These are phyloP conservation scores for Schizochytrium sp. DNA, from an alignment of 108 stramenopile genomes.

Conservation along the genomic window DNA sequence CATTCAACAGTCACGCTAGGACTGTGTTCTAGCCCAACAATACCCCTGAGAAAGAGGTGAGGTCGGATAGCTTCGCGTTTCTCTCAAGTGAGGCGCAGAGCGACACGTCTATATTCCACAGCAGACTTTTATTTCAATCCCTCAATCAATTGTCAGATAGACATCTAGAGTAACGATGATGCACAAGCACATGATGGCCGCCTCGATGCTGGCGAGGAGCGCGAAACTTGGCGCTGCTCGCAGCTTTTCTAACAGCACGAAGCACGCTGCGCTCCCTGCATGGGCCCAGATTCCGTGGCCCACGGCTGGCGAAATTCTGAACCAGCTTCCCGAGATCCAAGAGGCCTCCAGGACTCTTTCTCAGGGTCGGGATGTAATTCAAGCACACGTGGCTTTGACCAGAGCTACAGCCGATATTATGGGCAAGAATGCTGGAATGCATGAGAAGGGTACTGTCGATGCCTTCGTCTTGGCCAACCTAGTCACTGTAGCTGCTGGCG, in stretches of 20 bases:
- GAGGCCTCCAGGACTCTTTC: slow-evolving; percentile 15
- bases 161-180: no score
- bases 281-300: slow-evolving; percentile 44
- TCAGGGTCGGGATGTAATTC: not conserved
- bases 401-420: not conserved
- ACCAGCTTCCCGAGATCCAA: not conserved
- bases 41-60: no score
- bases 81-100: no score
- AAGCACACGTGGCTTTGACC: slow-evolving; percentile 7
- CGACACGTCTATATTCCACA: no score
- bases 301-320: not conserved
- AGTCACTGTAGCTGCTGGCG: not conserved
- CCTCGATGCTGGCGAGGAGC: no score
- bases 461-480: not conserved
- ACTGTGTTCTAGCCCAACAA: no score
- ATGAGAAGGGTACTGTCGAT: not conserved
- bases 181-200: no score
- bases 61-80: no score
- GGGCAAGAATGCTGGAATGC: not conserved
- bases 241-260: not conserved
- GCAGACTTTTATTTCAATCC: no score
- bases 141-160: no score
- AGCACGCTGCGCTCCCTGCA: not conserved
- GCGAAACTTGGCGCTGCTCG: not conserved
- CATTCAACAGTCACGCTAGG: no score